Conservation (phyloP, 2,329 filamentous ascomycete species). For the Phyllosticta citrichinensis region DNA sequence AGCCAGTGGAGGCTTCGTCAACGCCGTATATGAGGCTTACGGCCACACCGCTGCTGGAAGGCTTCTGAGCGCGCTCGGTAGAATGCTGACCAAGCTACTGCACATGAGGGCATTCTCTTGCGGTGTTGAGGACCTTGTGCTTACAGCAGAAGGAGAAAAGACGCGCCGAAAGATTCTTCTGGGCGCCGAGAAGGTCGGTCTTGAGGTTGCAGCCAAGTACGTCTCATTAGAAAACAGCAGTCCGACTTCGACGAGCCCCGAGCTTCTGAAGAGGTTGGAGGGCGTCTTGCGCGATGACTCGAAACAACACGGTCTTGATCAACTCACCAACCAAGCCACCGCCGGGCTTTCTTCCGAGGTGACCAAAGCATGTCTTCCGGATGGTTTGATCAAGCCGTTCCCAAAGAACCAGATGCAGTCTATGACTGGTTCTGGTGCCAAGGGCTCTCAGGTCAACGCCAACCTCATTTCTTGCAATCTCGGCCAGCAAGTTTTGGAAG, state of each 20-base stretch:
- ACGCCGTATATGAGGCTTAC: constrained; percentile 88
- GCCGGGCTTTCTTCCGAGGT: constrained; percentile 65
- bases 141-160: constrained; percentile 70
- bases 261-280: constrained; percentile 71
- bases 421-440: constrained; percentile 95
- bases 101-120: constrained; percentile 95
- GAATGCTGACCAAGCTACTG: constrained; percentile 78
- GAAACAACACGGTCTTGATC: constrained; percentile 86
- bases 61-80: constrained; percentile 77
- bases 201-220: constrained; percentile 75
- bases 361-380: constrained; percentile 69
- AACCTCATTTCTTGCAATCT: constrained; percentile 97
- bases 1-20: constrained; percentile 74
- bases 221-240: constrained; percentile 66
- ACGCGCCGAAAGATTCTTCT: constrained; percentile 58
- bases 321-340: constrained; percentile 66
- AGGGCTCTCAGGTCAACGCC: constrained; percentile 86
- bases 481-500: constrained; percentile 92
- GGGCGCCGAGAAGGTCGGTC: constrained; percentile 58
- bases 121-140: constrained; percentile 87
- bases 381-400: constrained; percentile 79
- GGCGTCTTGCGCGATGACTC: constrained; percentile 82
- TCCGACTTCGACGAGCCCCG: constrained; percentile 53
- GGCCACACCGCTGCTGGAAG: constrained; percentile 80
- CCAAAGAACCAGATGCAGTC: constrained; percentile 98